A percentile compares a stretch with the other conserved stretches of the same genome.
phyloP scores from a whole-genome alignment of 2,329 filamentous ascomycete species.

The Aureobasidium musti region DNA sequence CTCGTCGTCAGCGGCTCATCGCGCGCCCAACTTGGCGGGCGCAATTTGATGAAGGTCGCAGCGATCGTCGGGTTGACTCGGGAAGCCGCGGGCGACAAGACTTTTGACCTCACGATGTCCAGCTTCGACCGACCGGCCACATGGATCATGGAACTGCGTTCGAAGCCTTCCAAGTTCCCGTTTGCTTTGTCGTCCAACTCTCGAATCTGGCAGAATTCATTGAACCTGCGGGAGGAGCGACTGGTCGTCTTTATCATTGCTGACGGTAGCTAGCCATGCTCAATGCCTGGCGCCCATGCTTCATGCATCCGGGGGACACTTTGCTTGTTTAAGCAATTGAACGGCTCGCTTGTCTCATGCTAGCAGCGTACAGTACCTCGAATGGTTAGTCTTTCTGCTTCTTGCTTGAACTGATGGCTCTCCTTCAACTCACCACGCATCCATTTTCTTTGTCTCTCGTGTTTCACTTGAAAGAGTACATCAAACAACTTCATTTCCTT shows the following conservation, averaged over 20 bases:
- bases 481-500: background rate
- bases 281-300: slow-evolving; percentile 23
- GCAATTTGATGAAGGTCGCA: slow-evolving; percentile 23
- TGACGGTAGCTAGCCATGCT: slow-evolving; percentile 13
- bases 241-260: slow-evolving; percentile 12
- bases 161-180: background rate
- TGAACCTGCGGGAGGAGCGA: background rate
- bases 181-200: background rate
- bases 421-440: background rate
- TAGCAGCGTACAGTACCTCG: background rate
- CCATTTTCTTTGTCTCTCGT: background rate
- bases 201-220: background rate
- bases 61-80: slow-evolving; percentile 28
- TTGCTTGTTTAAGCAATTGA: slow-evolving; percentile 15
- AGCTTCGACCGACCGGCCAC: slow-evolving; percentile 3
- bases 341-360: slow-evolving; percentile 12
- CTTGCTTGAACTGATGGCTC: background rate
- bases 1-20: slow-evolving; percentile 21
- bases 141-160: slow-evolving; percentile 1
- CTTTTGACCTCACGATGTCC: slow-evolving; percentile 21
- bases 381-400: slow-evolving; percentile 18
- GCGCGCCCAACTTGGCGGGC: slow-evolving; percentile 23
- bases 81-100: slow-evolving; percentile 12
- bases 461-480: background rate
- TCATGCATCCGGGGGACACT: slow-evolving; percentile 20